phyloP scores from a whole-genome alignment of 2,329 filamentous ascomycete species.

The Podosphaera fusca region DNA sequence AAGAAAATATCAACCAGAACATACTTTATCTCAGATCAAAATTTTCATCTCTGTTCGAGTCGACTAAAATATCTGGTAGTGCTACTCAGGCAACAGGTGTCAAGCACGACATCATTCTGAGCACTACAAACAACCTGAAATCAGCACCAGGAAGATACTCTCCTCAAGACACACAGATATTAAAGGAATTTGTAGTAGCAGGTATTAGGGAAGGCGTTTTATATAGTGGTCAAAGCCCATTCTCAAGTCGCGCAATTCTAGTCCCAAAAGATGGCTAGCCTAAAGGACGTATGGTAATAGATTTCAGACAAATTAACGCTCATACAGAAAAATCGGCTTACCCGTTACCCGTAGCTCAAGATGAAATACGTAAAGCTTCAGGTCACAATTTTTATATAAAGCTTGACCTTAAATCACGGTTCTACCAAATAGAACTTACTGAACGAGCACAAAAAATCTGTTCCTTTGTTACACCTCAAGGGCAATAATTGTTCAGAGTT shows the following conservation, averaged over 20 bases:
- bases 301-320: neutral
- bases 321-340: neutral
- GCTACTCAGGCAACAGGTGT: neutral
- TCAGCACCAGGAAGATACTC: neutral
- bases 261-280: neutral
- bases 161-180: neutral
- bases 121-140: neutral
- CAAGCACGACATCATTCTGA: neutral
- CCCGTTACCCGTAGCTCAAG: neutral
- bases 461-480: neutral
- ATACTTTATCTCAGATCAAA: no score
- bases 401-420: neutral
- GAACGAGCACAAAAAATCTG: neutral
- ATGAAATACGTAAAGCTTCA: neutral
- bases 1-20: neutral
- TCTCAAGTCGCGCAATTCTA: neutral
- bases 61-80: neutral
- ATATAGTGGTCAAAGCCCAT: neutral
- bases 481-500: neutral
- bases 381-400: neutral
- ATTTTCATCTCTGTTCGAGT: no score
- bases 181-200: neutral
- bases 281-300: neutral
- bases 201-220: neutral
- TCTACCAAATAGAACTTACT: slow-evolving; percentile 1